Conservation (phyloP, 2,329 filamentous ascomycete genomes). For the Fusarium albidum region DNA sequence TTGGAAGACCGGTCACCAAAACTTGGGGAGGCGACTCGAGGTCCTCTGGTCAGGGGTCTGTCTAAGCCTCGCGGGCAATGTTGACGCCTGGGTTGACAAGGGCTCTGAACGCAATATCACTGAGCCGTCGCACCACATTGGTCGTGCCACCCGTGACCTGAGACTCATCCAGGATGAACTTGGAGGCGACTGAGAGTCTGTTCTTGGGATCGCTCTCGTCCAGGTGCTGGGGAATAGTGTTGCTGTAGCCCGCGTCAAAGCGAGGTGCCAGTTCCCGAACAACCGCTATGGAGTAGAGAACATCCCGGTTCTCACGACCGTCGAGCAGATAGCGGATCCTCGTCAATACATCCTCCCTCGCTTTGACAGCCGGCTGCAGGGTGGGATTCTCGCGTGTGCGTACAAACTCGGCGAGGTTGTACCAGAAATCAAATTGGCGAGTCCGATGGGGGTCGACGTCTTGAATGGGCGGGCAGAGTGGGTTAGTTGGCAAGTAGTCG, state of each 20-base stretch:
- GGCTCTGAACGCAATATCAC: slow-evolving; percentile 70
- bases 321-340: slow-evolving; percentile 76
- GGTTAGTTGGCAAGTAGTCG: slow-evolving; percentile 67
- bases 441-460: slow-evolving; percentile 62
- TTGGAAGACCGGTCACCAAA: background rate
- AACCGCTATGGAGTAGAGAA: slow-evolving; percentile 88
- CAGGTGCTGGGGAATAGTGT: slow-evolving; percentile 63
- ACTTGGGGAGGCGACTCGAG: background rate
- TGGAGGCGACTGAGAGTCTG: slow-evolving; percentile 73
- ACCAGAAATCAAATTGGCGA: slow-evolving; percentile 84
- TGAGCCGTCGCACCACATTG: slow-evolving; percentile 75
- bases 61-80: slow-evolving; percentile 44
- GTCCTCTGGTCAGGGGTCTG: background rate
- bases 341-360: slow-evolving; percentile 71
- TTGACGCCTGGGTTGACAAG: slow-evolving; percentile 64
- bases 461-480: slow-evolving; percentile 59
- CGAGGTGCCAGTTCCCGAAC: slow-evolving; percentile 77
- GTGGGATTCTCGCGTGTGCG: slow-evolving; percentile 66
- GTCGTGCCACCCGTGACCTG: slow-evolving; percentile 73
- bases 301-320: slow-evolving; percentile 85
- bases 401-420: slow-evolving; percentile 73
- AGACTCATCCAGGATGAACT: slow-evolving; percentile 73
- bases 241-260: slow-evolving; percentile 66
- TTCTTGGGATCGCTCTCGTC: slow-evolving; percentile 73
- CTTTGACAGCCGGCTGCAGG: slow-evolving; percentile 52